A percentile compares a stretch with the other conserved stretches of the same genome.
Evolutionary conservation across 2,329 filamentous ascomycete genomes (phyloP).

Genomic region (Botrytis porri): DNA sequence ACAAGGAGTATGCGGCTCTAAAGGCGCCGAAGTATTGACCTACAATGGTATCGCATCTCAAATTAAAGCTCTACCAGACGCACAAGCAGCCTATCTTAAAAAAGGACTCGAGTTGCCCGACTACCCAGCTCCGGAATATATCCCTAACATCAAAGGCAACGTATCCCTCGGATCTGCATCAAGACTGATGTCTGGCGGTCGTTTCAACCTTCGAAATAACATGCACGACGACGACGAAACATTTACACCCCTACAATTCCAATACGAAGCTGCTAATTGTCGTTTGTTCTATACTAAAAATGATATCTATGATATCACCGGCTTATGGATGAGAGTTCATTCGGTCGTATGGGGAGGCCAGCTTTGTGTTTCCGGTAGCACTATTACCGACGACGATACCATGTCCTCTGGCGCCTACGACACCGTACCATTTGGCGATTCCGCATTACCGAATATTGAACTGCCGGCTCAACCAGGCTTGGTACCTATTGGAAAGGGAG

Average conservation of each 20-base stretch:
- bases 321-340: conserved; percentile 49
- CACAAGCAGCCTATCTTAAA: neutral
- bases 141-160: conserved; percentile 28
- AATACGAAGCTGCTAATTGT: conserved; percentile 59
- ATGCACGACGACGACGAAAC: conserved; percentile 31
- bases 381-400: neutral
- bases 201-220: conserved; percentile 36
- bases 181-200: neutral
- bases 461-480: neutral
- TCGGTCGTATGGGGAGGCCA: conserved; percentile 42
- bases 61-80: neutral
- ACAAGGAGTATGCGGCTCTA: conserved; percentile 62
- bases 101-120: conserved; percentile 19
- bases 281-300: conserved; percentile 57
- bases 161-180: neutral
- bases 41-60: neutral
- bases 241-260: conserved; percentile 53
- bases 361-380: conserved; percentile 36
- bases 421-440: conserved; percentile 8
- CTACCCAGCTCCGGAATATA: conserved; percentile 39
- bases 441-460: conserved; percentile 3
- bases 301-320: conserved; percentile 37
- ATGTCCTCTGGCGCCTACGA: conserved; percentile 9
- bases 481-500: neutral
- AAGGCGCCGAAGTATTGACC: conserved; percentile 46